Evolutionary conservation across 495 filamentous ascomycete species (phyloP).

Genomic region (Parachaetomium inaequale): DNA sequence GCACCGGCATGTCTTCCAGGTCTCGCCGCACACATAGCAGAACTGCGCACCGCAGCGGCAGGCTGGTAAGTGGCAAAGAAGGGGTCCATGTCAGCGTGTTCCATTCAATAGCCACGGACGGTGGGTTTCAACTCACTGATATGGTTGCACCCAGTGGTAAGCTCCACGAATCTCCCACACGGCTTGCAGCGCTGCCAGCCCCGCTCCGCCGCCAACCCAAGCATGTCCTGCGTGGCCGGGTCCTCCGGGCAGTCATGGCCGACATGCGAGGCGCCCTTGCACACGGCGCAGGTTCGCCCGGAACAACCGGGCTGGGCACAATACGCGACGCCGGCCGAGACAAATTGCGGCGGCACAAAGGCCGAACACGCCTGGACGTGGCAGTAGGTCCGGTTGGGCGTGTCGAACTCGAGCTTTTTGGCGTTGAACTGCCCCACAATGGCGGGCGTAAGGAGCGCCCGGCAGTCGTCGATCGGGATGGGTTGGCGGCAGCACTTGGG

Average conservation of each 20-base stretch:
- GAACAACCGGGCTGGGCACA: constrained; percentile 37
- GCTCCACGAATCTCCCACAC: constrained; percentile 41
- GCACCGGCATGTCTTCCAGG: constrained; percentile 53
- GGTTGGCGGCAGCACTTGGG: constrained; percentile 48
- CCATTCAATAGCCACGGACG: not conserved
- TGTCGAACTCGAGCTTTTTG: constrained; percentile 47
- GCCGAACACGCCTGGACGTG: constrained; percentile 38
- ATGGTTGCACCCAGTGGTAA: constrained; percentile 47
- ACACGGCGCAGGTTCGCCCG: constrained; percentile 42
- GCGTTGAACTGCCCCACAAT: constrained; percentile 33
- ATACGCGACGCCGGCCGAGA: constrained; percentile 35
- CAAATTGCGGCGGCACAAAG: constrained; percentile 40
- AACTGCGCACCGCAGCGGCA: constrained; percentile 55
- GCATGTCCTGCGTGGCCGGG: constrained; percentile 30
- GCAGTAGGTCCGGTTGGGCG: constrained; percentile 50
- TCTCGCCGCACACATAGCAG: constrained; percentile 53
- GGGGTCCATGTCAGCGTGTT: not conserved
- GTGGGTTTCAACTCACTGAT: constrained; percentile 30
- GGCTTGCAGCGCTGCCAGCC: constrained; percentile 44
- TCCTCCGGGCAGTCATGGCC: constrained; percentile 43
- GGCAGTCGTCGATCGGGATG: constrained; percentile 36
- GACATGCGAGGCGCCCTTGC: constrained; percentile 43
- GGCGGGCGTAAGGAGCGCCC: constrained; percentile 30
- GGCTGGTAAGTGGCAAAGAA: constrained; percentile 17
- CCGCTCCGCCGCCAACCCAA: constrained; percentile 33